phyloP scores from a whole-genome alignment of 108 stramenopile species.

The Discostella stelligeroides region DNA sequence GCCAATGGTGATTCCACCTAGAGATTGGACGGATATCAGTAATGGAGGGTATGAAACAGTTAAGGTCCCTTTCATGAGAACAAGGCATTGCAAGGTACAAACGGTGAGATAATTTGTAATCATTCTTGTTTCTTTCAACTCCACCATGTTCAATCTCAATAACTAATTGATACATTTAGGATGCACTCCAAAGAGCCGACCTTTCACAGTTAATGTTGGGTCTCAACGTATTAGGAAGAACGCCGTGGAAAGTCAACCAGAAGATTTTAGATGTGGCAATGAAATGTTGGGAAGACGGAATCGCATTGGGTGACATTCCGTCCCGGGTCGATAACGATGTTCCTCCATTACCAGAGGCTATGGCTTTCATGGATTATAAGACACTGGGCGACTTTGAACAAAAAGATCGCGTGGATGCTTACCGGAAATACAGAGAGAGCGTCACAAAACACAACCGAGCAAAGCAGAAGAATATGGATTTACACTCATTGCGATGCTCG shows the following conservation, averaged over 20 bases:
- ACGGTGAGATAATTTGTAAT: slow-evolving; percentile 39
- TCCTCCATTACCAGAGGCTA: slow-evolving; percentile 59
- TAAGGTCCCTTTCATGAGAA: slow-evolving; percentile 75
- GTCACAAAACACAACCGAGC: slow-evolving; percentile 61
- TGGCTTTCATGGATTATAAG: slow-evolving; percentile 46
- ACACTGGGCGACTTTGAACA: slow-evolving; percentile 33
- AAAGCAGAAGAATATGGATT: slow-evolving; percentile 78
- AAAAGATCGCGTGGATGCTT: slow-evolving; percentile 38
- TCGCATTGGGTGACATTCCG: slow-evolving; percentile 89
- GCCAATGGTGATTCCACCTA: slow-evolving; percentile 95
- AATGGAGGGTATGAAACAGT: slow-evolving; percentile 82
- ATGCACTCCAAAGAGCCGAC: slow-evolving; percentile 74
- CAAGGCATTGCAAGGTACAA: slow-evolving; percentile 76
- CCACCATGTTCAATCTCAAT: not conserved
- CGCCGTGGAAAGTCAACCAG: slow-evolving; percentile 89
- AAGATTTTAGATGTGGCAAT: slow-evolving; percentile 72
- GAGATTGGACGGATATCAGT: slow-evolving; percentile 71
- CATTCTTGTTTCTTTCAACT: not conserved
- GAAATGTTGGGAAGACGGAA: slow-evolving; percentile 76
- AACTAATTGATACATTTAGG: slow-evolving; percentile 24
- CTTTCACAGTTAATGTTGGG: slow-evolving; percentile 78
- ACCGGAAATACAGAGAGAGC: slow-evolving; percentile 57
- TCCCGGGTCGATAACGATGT: slow-evolving; percentile 76
- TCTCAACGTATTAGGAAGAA: slow-evolving; percentile 83
- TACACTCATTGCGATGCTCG: slow-evolving; percentile 88